These are phyloP conservation scores for Lactarius hatsudake DNA, from an alignment of 768 basidiomycete species.

Conservation along the genomic window DNA sequence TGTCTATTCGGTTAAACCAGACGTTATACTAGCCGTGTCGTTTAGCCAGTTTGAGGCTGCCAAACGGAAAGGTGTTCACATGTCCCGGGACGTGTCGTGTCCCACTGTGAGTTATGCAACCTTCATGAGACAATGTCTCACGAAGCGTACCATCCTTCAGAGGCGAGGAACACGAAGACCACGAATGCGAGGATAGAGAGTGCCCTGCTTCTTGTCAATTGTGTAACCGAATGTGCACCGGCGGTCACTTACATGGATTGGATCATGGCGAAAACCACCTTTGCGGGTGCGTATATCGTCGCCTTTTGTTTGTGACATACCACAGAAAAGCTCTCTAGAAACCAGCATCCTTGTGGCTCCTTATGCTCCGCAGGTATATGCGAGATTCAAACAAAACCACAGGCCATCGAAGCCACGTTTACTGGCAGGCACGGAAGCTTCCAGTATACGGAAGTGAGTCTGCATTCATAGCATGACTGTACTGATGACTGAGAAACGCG, in stretches of 20 bases:
- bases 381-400: conserved; percentile 55
- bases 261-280: conserved; percentile 44
- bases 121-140: background rate
- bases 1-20: too few relatives aligned
- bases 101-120: conserved; percentile 2
- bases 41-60: background rate
- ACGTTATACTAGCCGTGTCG: conserved; percentile 8
- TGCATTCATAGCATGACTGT: too few relatives aligned
- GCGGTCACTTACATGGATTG: conserved; percentile 51
- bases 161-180: conserved; percentile 42
- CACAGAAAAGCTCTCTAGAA: conserved; percentile 33
- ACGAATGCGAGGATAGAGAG: conserved; percentile 49
- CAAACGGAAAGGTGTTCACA: background rate
- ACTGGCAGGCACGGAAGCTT: conserved; percentile 57
- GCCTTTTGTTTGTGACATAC: background rate
- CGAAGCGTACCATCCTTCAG: conserved; percentile 32
- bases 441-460: conserved; percentile 56
- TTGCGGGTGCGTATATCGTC: conserved; percentile 45
- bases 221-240: conserved; percentile 51
- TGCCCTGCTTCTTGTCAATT: conserved; percentile 55
- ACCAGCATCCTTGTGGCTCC: conserved; percentile 47
- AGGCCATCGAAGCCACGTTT: conserved; percentile 60
- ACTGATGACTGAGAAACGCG: too few relatives aligned
- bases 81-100: conserved; percentile 6
- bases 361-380: conserved; percentile 51